Evolutionary conservation across 2,329 filamentous ascomycete species (phyloP).

Genomic region (Cordyceps farinosa): DNA sequence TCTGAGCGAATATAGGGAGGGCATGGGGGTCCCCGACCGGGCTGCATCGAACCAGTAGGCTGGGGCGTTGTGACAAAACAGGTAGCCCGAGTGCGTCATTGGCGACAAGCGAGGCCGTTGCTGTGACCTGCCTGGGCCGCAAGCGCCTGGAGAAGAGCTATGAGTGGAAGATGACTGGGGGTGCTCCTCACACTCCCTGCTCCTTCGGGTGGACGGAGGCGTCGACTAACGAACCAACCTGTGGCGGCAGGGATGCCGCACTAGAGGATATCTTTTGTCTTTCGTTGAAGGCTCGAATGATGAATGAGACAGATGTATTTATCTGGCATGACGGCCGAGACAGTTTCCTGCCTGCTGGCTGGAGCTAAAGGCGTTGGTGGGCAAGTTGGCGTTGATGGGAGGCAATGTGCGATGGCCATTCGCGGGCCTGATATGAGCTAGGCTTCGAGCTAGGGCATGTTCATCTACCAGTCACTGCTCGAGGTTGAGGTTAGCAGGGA

Average conservation of each 20-base stretch:
- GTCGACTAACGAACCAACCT: constrained; percentile 6
- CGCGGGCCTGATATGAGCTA: not conserved
- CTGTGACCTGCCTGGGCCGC: not conserved
- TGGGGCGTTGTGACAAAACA: not conserved
- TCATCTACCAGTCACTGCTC: not conserved
- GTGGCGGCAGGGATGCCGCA: not conserved
- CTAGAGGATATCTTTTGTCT: not conserved
- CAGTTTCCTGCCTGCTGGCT: not conserved
- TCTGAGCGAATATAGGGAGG: not conserved
- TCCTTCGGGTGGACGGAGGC: not conserved
- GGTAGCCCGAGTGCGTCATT: constrained; percentile 13
- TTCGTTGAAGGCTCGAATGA: not conserved
- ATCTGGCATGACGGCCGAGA: not conserved
- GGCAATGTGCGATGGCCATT: not conserved
- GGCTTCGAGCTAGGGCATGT: not conserved
- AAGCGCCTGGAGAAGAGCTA: constrained; percentile 7
- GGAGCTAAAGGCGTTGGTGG: not conserved
- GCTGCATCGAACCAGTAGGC: not conserved
- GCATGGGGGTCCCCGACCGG: not conserved
- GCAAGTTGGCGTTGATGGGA: not conserved
- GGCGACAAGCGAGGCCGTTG: constrained; percentile 11
- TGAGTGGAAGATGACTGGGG: not conserved
- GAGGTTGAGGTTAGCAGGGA: not conserved
- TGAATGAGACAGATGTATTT: not conserved
- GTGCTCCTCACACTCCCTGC: not conserved